Conservation (phyloP, 1,284 basidiomycete genomes). For the Gomphus bonarii region DNA sequence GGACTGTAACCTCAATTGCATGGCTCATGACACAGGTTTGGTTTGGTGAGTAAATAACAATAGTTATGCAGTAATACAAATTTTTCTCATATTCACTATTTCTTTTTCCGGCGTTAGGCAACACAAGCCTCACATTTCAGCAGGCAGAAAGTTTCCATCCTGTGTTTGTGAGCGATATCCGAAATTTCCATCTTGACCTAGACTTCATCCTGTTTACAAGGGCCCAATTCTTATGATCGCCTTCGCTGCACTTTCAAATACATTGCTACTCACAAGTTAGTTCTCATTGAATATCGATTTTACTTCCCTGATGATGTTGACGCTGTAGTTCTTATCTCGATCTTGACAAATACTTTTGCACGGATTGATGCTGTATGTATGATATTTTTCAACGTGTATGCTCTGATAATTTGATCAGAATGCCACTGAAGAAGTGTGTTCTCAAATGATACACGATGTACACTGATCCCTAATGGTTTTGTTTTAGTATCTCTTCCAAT, state of each 20-base stretch:
- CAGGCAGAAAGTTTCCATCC: slow-evolving; percentile 72
- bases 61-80: background rate
- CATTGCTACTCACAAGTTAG: slow-evolving; percentile 66
- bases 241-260: slow-evolving; percentile 77
- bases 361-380: slow-evolving; percentile 61
- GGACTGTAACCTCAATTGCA: slow-evolving; percentile 61
- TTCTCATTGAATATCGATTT: background rate
- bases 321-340: slow-evolving; percentile 71
- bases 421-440: slow-evolving; percentile 65
- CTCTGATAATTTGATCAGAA: slow-evolving; percentile 37
- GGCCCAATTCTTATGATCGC: slow-evolving; percentile 80
- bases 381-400: slow-evolving; percentile 2
- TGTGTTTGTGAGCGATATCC: slow-evolving; percentile 30
- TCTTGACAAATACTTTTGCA: slow-evolving; percentile 78
- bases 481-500: slow-evolving; percentile 75
- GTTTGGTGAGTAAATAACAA: slow-evolving; percentile 53
- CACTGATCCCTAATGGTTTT: background rate
- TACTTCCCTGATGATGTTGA: slow-evolving; percentile 12
- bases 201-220: slow-evolving; percentile 6
- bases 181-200: background rate
- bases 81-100: background rate
- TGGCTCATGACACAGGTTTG: slow-evolving; percentile 80
- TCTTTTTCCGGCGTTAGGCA: background rate
- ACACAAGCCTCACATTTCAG: background rate
- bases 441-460: background rate